Percentiles rank a stretch among this genome's conserved stretches.
Conservation (phyloP, 257 asterid genomes). For the Salvia rosmarinus region DNA sequence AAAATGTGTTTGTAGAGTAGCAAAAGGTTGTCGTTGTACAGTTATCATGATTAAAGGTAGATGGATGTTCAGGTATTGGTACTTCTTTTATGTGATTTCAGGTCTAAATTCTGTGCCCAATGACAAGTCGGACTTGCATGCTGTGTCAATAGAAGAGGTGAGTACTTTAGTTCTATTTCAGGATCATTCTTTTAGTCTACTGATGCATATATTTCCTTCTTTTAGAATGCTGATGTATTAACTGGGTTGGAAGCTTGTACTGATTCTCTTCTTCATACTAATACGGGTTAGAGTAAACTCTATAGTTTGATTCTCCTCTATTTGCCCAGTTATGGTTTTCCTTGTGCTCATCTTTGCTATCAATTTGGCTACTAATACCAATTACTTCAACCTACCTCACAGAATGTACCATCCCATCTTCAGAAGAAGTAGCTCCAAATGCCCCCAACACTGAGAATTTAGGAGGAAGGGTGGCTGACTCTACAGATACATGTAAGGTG, state of each 20-base stretch:
- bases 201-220: slow-evolving; percentile 29
- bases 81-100: slow-evolving; percentile 28
- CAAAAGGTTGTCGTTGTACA: background rate
- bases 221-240: slow-evolving; percentile 55
- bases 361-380: slow-evolving; percentile 25
- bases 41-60: background rate
- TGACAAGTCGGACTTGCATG: slow-evolving; percentile 41
- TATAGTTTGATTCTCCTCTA: slow-evolving; percentile 8
- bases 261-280: slow-evolving; percentile 46
- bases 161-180: slow-evolving; percentile 11
- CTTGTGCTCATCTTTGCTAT: slow-evolving; percentile 21
- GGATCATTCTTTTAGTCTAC: slow-evolving; percentile 20
- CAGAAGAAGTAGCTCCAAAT: slow-evolving; percentile 39
- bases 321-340: slow-evolving; percentile 11
- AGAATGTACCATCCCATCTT: slow-evolving; percentile 40
- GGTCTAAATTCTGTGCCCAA: slow-evolving; percentile 43
- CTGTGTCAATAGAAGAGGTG: slow-evolving; percentile 59
- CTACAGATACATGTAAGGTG: slow-evolving; percentile 34
- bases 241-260: slow-evolving; percentile 50
- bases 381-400: slow-evolving; percentile 29
- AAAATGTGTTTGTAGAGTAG: background rate
- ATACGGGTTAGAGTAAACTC: slow-evolving; percentile 39
- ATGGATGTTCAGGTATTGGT: slow-evolving; percentile 17
- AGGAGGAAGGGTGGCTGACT: slow-evolving; percentile 37
- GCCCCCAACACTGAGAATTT: slow-evolving; percentile 34